Percentiles rank a stretch among this genome's conserved stretches.
These are phyloP conservation scores for Taphrina pruni DNA, from an alignment of 1,139 yeast genomes.

Conservation along the genomic window DNA sequence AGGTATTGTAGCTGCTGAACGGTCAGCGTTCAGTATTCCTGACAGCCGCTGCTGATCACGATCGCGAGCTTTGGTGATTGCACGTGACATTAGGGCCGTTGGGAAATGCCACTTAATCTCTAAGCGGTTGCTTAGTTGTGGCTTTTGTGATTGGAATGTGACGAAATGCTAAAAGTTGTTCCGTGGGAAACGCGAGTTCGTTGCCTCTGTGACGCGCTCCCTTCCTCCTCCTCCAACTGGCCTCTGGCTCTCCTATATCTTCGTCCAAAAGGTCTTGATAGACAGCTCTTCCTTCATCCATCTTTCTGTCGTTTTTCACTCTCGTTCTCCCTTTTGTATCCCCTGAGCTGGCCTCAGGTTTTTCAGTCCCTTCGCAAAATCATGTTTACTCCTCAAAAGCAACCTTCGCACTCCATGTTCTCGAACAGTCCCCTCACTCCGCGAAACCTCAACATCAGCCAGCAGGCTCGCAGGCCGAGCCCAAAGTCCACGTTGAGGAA, in stretches of 20 bases:
- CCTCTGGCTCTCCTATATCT: neutral
- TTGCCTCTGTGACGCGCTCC: conserved; percentile 12
- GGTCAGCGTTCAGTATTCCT: no score
- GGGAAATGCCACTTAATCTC: neutral
- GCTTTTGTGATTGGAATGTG: conserved; percentile 30
- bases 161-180: conserved; percentile 5
- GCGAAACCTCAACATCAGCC: conserved; percentile 33
- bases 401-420: conserved; percentile 14
- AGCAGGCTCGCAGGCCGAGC: conserved; percentile 31
- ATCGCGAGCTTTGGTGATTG: neutral
- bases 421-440: conserved; percentile 36
- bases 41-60: no score
- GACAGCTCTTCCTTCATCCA: neutral
- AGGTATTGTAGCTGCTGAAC: no score
- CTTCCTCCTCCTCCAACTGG: neutral
- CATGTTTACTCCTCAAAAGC: conserved; percentile 39
- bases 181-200: conserved; percentile 12
- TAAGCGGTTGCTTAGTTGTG: conserved; percentile 10
- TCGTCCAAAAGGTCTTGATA: neutral
- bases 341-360: conserved; percentile 27
- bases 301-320: conserved; percentile 15
- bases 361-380: conserved; percentile 15
- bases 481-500: conserved; percentile 33
- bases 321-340: conserved; percentile 3
- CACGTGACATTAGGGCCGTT: neutral